These are phyloP conservation scores for Paecilomyces sp. DNA, from an alignment of 2,329 filamentous ascomycete genomes.

Conservation along the genomic window DNA sequence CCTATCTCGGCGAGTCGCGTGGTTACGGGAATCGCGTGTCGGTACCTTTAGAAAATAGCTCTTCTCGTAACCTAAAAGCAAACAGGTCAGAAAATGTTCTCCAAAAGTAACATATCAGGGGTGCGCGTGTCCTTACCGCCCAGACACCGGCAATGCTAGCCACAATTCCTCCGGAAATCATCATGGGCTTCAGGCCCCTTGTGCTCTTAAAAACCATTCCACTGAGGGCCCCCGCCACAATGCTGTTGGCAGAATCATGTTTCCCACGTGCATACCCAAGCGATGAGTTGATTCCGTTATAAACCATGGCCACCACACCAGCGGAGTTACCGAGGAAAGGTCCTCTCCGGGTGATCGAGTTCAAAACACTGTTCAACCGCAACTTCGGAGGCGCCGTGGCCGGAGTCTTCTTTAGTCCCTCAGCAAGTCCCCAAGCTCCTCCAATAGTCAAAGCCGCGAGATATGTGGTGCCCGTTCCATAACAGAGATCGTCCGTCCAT, in stretches of 20 bases:
- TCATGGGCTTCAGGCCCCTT: conserved; percentile 79
- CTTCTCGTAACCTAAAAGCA: conserved; percentile 42
- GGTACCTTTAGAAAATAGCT: conserved; percentile 38
- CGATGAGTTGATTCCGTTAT: conserved; percentile 85
- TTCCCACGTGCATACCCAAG: conserved; percentile 73
- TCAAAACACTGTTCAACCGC: conserved; percentile 87
- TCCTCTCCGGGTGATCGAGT: conserved; percentile 85
- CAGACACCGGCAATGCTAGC: conserved; percentile 77
- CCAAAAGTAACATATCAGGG: conserved; percentile 4
- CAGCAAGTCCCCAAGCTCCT: conserved; percentile 85
- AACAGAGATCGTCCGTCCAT: conserved; percentile 97
- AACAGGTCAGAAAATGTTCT: conserved; percentile 10
- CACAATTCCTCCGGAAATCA: conserved; percentile 88
- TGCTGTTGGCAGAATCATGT: conserved; percentile 84
- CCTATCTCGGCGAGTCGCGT: conserved; percentile 8
- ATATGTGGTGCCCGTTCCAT: conserved; percentile 93
- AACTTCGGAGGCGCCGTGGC: conserved; percentile 77
- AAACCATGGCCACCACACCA: conserved; percentile 89
- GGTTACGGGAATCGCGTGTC: conserved; percentile 7
- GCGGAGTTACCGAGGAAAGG: conserved; percentile 96
- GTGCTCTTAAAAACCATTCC: conserved; percentile 98
- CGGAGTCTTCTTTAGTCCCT: conserved; percentile 70
- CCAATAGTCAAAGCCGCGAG: conserved; percentile 77
- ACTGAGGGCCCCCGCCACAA: conserved; percentile 76
- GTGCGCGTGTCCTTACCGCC: conserved; percentile 63